Conservation (phyloP, 2,329 filamentous ascomycete species). For the Clarireedia monteithiana region DNA sequence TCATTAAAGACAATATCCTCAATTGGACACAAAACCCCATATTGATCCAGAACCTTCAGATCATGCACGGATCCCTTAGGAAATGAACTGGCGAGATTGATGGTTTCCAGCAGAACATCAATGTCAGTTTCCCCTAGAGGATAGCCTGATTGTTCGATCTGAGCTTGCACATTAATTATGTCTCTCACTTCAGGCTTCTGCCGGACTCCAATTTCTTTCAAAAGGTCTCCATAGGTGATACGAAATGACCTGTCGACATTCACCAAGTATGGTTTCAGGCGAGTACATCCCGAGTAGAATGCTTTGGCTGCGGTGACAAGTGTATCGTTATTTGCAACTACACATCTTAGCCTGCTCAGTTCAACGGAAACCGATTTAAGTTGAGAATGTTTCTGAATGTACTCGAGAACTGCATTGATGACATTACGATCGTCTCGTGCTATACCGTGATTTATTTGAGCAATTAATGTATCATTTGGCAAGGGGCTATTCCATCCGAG, state of each 20-base stretch:
- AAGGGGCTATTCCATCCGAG: slow-evolving; percentile 19
- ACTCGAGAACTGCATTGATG: slow-evolving; percentile 16
- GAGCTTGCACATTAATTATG: slow-evolving; percentile 17
- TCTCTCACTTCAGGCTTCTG: slow-evolving; percentile 14
- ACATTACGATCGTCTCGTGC: slow-evolving; percentile 8
- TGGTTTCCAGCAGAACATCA: slow-evolving; percentile 21
- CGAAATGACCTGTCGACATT: slow-evolving; percentile 21
- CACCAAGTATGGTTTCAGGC: slow-evolving; percentile 18
- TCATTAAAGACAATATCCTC: slow-evolving; percentile 20
- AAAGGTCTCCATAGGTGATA: slow-evolving; percentile 13
- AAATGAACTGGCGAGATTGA: slow-evolving; percentile 16
- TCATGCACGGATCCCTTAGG: slow-evolving; percentile 4
- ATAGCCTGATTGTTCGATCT: slow-evolving; percentile 14
- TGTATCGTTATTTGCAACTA: slow-evolving; percentile 5
- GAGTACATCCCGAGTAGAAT: slow-evolving; percentile 13
- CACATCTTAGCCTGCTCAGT: slow-evolving; percentile 12
- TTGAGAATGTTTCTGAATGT: slow-evolving; percentile 10
- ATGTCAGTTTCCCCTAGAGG: slow-evolving; percentile 17
- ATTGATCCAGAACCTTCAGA: slow-evolving; percentile 19
- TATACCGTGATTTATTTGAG: slow-evolving; percentile 16
- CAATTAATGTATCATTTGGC: slow-evolving; percentile 11
- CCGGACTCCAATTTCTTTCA: slow-evolving; percentile 18
- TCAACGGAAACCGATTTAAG: slow-evolving; percentile 1
- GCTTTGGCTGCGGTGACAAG: slow-evolving; percentile 15
- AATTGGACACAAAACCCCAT: slow-evolving; percentile 13